Percentiles rank a stretch among this genome's conserved stretches.
Evolutionary conservation across 1,139 yeast genomes (phyloP).

Genomic region (Hemisphaericaspora xylanilytica): DNA sequence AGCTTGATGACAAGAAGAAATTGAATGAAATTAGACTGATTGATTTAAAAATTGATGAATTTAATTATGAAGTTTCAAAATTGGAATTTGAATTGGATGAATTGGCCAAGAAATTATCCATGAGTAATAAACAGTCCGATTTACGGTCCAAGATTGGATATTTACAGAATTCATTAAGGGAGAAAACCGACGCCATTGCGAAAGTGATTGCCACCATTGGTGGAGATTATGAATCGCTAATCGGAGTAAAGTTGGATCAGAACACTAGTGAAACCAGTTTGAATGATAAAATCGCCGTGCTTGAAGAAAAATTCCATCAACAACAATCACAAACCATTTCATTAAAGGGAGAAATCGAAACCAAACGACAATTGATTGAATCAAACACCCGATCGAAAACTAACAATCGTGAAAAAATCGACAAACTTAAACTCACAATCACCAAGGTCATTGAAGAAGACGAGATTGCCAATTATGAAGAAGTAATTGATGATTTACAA

Average conservation of each 20-base stretch:
- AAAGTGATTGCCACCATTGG: slow-evolving; percentile 9
- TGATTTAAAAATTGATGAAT: slow-evolving; percentile 34
- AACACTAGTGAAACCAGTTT: slow-evolving; percentile 22
- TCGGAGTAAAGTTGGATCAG: slow-evolving; percentile 22
- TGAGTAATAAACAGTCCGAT: slow-evolving; percentile 59
- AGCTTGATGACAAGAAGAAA: slow-evolving; percentile 25
- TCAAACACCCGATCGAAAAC: slow-evolving; percentile 8
- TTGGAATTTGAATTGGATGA: slow-evolving; percentile 57
- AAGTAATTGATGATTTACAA: slow-evolving; percentile 54
- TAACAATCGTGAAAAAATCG: slow-evolving; percentile 19
- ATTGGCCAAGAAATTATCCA: slow-evolving; percentile 48
- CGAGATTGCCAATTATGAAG: slow-evolving; percentile 50
- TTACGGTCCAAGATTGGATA: slow-evolving; percentile 49
- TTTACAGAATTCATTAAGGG: slow-evolving; percentile 36
- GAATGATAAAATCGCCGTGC: slow-evolving; percentile 13
- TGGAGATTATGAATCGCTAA: slow-evolving; percentile 8
- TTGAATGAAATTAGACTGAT: slow-evolving; percentile 29
- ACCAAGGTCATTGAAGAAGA: slow-evolving; percentile 37
- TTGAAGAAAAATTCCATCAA: slow-evolving; percentile 11
- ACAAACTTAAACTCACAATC: slow-evolving; percentile 20
- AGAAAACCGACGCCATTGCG: slow-evolving; percentile 20
- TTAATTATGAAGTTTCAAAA: slow-evolving; percentile 36
- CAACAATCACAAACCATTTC: slow-evolving; percentile 11
- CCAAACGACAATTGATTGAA: slow-evolving; percentile 9
- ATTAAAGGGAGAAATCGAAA: slow-evolving; percentile 13